A percentile compares a stretch with the other conserved stretches of the same genome.
Conservation (phyloP, 139 green algal species). For the Tetraselmis chui region DNA sequence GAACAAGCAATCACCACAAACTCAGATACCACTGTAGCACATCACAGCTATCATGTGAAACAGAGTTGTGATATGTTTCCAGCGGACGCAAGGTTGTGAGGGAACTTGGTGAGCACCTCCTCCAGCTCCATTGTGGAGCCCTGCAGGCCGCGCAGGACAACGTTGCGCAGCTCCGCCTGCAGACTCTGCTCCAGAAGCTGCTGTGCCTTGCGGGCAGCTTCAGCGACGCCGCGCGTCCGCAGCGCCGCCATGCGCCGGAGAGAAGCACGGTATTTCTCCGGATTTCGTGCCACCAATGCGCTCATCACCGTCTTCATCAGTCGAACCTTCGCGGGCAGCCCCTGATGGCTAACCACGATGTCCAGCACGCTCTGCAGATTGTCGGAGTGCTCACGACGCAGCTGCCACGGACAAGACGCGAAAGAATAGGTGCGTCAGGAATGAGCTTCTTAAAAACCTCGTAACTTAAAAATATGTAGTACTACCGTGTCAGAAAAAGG, state of each 20-base stretch:
- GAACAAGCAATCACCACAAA: too few species aligned
- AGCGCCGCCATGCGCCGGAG: constrained; percentile 76
- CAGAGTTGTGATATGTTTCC: too few species aligned
- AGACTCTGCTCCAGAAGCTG: constrained; percentile 82
- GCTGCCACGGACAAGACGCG: background rate
- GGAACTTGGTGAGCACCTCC: constrained; percentile 12
- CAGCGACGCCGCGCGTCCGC: constrained; percentile 16
- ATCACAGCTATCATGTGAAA: too few species aligned
- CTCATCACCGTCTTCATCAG: constrained; percentile 73
- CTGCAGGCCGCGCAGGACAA: constrained; percentile 77
- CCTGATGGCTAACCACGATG: constrained; percentile 79
- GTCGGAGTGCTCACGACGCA: constrained; percentile 31
- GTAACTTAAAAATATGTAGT: too few species aligned
- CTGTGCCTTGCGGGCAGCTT: constrained; percentile 44
- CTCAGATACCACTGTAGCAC: too few species aligned
- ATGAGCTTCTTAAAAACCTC: too few species aligned
- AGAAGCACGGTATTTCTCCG: constrained; percentile 59
- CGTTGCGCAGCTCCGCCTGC: constrained; percentile 72
- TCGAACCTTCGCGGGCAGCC: constrained; percentile 53
- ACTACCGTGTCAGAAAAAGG: too few species aligned
- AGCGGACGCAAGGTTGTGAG: too few species aligned
- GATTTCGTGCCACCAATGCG: constrained; percentile 62
- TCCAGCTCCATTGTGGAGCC: constrained; percentile 31
- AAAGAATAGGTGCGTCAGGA: too few species aligned
- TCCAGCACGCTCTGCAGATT: constrained; percentile 69